Evolutionary conservation across 192 early-diverging fungal genomes (phyloP).

Genomic region (Backusella tuberculispora): DNA sequence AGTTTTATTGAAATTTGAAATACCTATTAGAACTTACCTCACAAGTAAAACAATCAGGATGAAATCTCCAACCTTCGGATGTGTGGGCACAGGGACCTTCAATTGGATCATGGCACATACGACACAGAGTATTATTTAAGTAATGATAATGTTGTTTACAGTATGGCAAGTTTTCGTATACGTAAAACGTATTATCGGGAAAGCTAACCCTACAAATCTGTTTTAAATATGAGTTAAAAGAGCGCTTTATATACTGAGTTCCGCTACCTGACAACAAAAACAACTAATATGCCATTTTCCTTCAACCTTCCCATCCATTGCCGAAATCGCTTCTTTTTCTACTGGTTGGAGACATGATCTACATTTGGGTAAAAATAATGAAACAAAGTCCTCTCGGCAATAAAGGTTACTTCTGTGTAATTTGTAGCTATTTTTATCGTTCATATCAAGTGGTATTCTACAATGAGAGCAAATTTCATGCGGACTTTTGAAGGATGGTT

Average conservation of each 20-base stretch:
- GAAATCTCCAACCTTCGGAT: conserved; percentile 81
- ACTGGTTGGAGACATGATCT: conserved; percentile 64
- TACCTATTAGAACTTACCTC: conserved; percentile 31
- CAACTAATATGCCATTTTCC: conserved; percentile 75
- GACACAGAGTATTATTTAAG: conserved; percentile 84
- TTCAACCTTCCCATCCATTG: conserved; percentile 68
- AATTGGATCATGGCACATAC: conserved; percentile 76
- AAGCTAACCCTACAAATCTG: conserved; percentile 68
- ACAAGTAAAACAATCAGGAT: conserved; percentile 86
- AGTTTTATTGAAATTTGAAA: not conserved
- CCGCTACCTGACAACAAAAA: conserved; percentile 60
- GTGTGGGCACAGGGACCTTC: conserved; percentile 88
- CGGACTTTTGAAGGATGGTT: conserved; percentile 30
- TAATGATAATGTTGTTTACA: conserved; percentile 87
- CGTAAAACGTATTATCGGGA: conserved; percentile 86
- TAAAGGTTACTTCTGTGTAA: conserved; percentile 63
- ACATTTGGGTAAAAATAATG: conserved; percentile 70
- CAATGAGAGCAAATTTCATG: conserved; percentile 71
- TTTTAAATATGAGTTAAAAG: not conserved
- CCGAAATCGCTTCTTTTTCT: conserved; percentile 73
- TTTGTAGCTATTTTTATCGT: conserved; percentile 36
- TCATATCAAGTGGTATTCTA: conserved; percentile 54
- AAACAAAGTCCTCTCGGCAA: conserved; percentile 67
- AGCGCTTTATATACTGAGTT: not conserved
- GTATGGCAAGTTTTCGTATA: conserved; percentile 80